Evolutionary conservation across 306 rosid genomes (phyloP).

Genomic region (Canavalia gladiata): DNA sequence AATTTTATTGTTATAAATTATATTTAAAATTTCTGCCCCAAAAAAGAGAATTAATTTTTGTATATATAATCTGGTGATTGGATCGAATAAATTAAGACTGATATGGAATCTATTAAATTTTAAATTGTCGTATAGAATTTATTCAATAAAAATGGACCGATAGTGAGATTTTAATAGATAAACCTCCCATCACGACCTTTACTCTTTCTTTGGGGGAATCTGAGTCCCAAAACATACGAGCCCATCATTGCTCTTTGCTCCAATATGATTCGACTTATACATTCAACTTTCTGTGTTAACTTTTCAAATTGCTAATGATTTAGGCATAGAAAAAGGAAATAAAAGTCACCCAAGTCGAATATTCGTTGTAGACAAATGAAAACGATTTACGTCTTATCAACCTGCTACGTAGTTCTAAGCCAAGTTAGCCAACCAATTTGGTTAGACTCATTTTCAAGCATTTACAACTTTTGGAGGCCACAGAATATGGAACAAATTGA

Average conservation of each 20-base stretch:
- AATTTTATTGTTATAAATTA: no score
- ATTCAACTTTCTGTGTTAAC: constrained; percentile 13
- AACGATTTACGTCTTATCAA: constrained; percentile 23
- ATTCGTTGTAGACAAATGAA: constrained; percentile 14
- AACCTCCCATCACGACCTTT: not conserved
- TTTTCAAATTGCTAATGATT: constrained; percentile 49
- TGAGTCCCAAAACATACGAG: constrained; percentile 7
- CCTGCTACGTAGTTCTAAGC: constrained; percentile 19
- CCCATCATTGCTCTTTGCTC: constrained; percentile 40
- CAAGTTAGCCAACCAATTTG: constrained; percentile 32
- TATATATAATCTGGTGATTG: not conserved
- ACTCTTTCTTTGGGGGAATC: constrained; percentile 1
- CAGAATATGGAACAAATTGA: not conserved
- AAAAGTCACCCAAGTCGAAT: constrained; percentile 25
- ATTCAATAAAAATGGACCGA: not conserved
- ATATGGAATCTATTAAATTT: not conserved
- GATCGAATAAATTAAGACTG: constrained; percentile 13
- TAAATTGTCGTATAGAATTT: not conserved
- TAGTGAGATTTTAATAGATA: not conserved
- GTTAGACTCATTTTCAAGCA: constrained; percentile 12
- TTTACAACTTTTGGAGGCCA: not conserved
- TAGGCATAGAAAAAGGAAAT: not conserved
- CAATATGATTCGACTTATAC: not conserved
- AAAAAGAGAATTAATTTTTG: no score
- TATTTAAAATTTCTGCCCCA: no score